Base-by-base conservation (phyloP, 768 basidiomycete species). In the Krasilnikovozyma curviuscula region DNA sequence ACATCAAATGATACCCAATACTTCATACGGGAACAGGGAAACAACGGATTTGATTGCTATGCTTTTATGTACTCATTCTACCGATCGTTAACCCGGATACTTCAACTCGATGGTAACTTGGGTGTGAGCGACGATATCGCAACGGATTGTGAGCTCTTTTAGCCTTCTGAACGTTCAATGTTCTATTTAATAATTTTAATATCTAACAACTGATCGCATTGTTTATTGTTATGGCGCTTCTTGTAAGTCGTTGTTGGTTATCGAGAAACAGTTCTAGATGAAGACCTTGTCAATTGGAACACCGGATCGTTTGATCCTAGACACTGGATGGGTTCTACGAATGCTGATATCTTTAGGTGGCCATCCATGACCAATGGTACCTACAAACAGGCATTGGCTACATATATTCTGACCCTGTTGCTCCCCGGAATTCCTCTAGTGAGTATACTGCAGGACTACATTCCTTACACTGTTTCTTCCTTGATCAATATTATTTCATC, bases 1-100 rank as follows among this genome's bases (percentile, higher is more conserved):
- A 79, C 77, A 7, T 61, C 72, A 8, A 46, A 61, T 18, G 68
- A 81, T 49, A 69, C 73, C 53, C 73, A 82, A 63, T 91, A 74
- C 63, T 93, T 91, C 68, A 67, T 91, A 37, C 80, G 88, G 18
- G 70, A 77, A 9, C 68, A 71, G 13, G 68, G 70, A 6, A 57
- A 70, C 21, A 75, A 73, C 47, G 79, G 66, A 21, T 69, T 89
- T 42, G 88, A 93, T 57, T 68, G 70, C 28, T 76, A 77, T 34
- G 86, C 88, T 0, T 91, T 91, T 70, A 88, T 91, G 63, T 93
- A 91, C 63, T 91, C 88, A 39, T 79, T 79, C 46, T 91, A 93
- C 61, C 88, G 88, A 50, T 68, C 81, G 3, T 66, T 91, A 43
- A 68, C 77, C 24, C 81, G 88, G 42, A 83, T 88, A 68, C 71